Conservation (phyloP, 352 stramenopile genomes). For the Pythium utonaiense region DNA sequence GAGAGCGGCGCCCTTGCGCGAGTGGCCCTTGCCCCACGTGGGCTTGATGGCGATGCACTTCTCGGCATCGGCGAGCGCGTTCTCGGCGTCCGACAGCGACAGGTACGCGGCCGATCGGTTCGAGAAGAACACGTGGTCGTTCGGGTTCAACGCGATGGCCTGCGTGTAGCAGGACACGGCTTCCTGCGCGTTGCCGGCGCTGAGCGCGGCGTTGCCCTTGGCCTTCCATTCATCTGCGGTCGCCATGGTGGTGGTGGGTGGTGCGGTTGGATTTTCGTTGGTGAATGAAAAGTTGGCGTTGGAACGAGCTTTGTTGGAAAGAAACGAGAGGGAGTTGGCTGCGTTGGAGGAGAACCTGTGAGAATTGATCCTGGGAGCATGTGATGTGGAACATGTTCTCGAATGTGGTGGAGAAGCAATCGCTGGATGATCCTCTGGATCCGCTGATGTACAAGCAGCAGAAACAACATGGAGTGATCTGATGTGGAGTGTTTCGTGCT, state of each 20-base stretch:
- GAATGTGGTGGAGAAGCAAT: background rate
- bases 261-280: background rate
- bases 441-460: too few species aligned
- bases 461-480: too few species aligned
- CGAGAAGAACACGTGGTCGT: slow-evolving; percentile 97
- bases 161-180: slow-evolving; percentile 97
- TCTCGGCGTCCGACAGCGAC: slow-evolving; percentile 86
- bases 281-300: background rate
- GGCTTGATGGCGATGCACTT: slow-evolving; percentile 93
- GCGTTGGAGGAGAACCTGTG: background rate
- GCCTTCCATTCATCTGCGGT: slow-evolving; percentile 86
- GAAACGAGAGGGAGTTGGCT: background rate
- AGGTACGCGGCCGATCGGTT: slow-evolving; percentile 99
- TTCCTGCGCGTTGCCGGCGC: slow-evolving; percentile 91
- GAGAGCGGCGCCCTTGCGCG: slow-evolving; percentile 96
- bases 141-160: slow-evolving; percentile 94
- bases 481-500: too few species aligned
- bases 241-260: slow-evolving; percentile 9
- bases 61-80: slow-evolving; percentile 96
- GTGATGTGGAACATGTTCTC: background rate
- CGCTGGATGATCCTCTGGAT: too few species aligned
- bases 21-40: slow-evolving; percentile 97
- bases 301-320: background rate
- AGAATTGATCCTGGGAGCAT: slow-evolving; percentile 5
- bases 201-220: slow-evolving; percentile 95